Evolutionary conservation across 2,329 filamentous ascomycete species (phyloP).

Genomic region (Cladosporium oxysporum): DNA sequence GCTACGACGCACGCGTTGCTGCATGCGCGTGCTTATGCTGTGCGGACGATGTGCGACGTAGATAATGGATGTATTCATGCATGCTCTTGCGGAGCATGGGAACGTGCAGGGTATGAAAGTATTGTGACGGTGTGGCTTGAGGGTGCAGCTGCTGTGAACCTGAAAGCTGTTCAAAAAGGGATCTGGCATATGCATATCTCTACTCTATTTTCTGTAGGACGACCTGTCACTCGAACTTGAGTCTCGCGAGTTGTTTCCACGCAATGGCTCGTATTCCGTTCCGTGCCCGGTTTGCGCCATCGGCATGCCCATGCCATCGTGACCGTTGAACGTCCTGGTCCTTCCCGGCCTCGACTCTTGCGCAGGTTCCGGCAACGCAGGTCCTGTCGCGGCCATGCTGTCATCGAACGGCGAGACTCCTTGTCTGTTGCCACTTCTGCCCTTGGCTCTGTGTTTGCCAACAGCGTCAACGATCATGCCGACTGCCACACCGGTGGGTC

Average conservation of each 20-base stretch:
- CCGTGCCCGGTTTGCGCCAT: not conserved
- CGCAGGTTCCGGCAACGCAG: conserved; percentile 21
- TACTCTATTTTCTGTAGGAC: not conserved
- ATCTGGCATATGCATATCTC: not conserved
- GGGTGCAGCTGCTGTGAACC: not conserved
- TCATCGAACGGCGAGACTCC: conserved; percentile 20
- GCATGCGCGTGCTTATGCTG: not conserved
- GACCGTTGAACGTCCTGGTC: conserved; percentile 20
- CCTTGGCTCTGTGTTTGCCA: not conserved
- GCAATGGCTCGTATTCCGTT: conserved; percentile 5
- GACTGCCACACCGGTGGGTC: conserved; percentile 6
- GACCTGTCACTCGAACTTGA: conserved; percentile 10
- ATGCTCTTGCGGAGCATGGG: not conserved
- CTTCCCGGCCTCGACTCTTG: conserved; percentile 19
- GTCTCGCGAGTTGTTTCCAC: not conserved
- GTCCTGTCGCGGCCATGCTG: conserved; percentile 7
- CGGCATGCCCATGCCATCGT: conserved; percentile 10
- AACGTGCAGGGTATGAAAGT: not conserved
- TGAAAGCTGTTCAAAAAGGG: not conserved
- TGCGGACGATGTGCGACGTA: not conserved
- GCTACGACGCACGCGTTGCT: not conserved
- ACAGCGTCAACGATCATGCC: conserved; percentile 12
- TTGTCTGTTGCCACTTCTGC: not conserved
- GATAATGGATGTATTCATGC: not conserved
- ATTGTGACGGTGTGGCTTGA: not conserved